These are phyloP conservation scores for Entophlyctis helioformis DNA, from an alignment of 192 early-diverging fungal genomes.

Conservation along the genomic window DNA sequence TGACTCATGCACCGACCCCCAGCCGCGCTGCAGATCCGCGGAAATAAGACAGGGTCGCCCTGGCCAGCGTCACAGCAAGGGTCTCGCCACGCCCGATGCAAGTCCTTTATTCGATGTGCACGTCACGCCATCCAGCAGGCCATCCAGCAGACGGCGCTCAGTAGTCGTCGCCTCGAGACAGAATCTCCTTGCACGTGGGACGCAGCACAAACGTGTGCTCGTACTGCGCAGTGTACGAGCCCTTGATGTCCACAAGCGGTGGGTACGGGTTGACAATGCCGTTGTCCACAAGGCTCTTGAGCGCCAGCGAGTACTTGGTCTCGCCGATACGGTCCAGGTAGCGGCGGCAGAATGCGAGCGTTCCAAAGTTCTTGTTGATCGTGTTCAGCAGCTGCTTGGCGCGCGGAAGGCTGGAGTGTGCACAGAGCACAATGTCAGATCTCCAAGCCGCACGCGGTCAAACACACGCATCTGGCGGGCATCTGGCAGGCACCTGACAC, in stretches of 20 bases:
- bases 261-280: conserved; percentile 79
- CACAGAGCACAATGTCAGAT: neutral
- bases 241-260: conserved; percentile 73
- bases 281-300: conserved; percentile 73
- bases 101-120: no score
- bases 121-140: no score
- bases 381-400: conserved; percentile 65
- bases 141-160: no score
- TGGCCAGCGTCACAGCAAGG: no score
- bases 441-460: neutral
- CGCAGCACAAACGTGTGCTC: conserved; percentile 90
- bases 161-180: conserved; percentile 63
- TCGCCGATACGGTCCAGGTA: conserved; percentile 94
- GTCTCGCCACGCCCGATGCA: no score
- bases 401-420: conserved; percentile 39
- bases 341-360: conserved; percentile 87
- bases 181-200: conserved; percentile 81
- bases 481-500: no score
- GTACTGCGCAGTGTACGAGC: conserved; percentile 89
- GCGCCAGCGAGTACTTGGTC: conserved; percentile 71
- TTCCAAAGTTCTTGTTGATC: conserved; percentile 86
- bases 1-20: no score
- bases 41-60: no score
- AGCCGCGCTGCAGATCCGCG: no score
- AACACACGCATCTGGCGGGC: no score